A percentile compares a stretch with the other conserved stretches of the same genome.
Conservation (phyloP, 2,329 filamentous ascomycete species). For the Beauveria varroae region DNA sequence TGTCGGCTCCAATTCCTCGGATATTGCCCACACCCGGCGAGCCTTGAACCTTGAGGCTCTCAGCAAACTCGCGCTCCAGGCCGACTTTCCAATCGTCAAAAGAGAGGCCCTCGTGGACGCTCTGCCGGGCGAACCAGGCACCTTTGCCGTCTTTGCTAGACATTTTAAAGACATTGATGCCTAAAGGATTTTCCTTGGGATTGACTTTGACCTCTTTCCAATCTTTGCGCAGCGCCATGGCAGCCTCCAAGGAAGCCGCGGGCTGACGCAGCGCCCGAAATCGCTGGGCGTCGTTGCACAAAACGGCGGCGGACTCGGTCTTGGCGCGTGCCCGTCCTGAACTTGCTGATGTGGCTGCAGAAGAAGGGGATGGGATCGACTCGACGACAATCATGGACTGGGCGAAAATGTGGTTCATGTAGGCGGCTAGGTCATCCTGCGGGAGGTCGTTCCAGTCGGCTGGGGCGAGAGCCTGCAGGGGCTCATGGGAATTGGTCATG, state of each 20-base stretch:
- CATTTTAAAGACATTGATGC: conserved; percentile 74
- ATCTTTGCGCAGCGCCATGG: conserved; percentile 60
- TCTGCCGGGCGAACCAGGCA: conserved; percentile 82
- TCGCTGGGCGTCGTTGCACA: conserved; percentile 43
- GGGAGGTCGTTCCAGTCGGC: conserved; percentile 42
- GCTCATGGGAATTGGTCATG: conserved; percentile 53
- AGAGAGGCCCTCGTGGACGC: conserved; percentile 69
- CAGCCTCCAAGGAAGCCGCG: conserved; percentile 37
- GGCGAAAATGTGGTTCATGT: conserved; percentile 53
- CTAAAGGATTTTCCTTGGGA: conserved; percentile 65
- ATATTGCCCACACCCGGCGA: conserved; percentile 67
- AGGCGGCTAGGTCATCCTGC: conserved; percentile 42
- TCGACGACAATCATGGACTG: conserved; percentile 66
- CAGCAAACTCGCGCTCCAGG: conserved; percentile 70
- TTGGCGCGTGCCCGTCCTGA: conserved; percentile 40
- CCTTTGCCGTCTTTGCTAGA: conserved; percentile 72
- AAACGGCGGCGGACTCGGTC: conserved; percentile 45
- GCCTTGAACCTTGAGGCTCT: conserved; percentile 64
- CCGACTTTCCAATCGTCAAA: conserved; percentile 74
- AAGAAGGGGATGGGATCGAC: conserved; percentile 54
- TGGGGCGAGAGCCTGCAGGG: conserved; percentile 49
- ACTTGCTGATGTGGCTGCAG: conserved; percentile 29
- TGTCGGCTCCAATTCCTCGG: conserved; percentile 78
- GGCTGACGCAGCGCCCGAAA: conserved; percentile 34
- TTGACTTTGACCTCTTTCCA: conserved; percentile 82